Percentiles rank a stretch among this genome's conserved stretches.
Conservation (phyloP, 179 eudicot species). For the Silene coronaria region DNA sequence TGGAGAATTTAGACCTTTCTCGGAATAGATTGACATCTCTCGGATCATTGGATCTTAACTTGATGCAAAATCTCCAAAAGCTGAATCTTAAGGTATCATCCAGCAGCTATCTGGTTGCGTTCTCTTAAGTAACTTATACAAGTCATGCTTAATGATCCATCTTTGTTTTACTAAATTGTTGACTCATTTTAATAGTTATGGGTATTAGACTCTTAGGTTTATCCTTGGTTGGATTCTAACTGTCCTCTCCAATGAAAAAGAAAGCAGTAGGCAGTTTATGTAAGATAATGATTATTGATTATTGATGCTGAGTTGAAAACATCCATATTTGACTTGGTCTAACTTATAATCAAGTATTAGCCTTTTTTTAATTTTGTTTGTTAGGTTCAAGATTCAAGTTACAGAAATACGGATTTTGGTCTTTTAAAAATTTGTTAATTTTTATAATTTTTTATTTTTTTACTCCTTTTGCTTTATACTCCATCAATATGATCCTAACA, state of each 20-base stretch:
- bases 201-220: background rate
- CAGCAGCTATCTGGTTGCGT: background rate
- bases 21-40: conserved; percentile 73
- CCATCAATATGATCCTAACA: conserved; percentile 25
- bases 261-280: background rate
- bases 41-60: conserved; percentile 51
- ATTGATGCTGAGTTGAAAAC: background rate
- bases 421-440: conserved; percentile 12
- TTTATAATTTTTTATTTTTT: background rate
- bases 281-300: background rate
- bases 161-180: background rate
- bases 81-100: conserved; percentile 77
- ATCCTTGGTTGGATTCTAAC: background rate
- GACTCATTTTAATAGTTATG: background rate
- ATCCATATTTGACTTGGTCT: background rate
- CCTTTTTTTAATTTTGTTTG: background rate
- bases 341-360: background rate
- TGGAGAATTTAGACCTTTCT: conserved; percentile 79
- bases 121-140: background rate
- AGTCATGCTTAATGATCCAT: conserved; percentile 8
- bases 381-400: conserved; percentile 7
- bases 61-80: conserved; percentile 63
- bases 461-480: conserved; percentile 1
- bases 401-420: too few species aligned
- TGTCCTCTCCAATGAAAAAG: background rate